Base-by-base conservation (phyloP, 2,329 filamentous ascomycete species). In the Pseudocercospora fijiensis region DNA sequence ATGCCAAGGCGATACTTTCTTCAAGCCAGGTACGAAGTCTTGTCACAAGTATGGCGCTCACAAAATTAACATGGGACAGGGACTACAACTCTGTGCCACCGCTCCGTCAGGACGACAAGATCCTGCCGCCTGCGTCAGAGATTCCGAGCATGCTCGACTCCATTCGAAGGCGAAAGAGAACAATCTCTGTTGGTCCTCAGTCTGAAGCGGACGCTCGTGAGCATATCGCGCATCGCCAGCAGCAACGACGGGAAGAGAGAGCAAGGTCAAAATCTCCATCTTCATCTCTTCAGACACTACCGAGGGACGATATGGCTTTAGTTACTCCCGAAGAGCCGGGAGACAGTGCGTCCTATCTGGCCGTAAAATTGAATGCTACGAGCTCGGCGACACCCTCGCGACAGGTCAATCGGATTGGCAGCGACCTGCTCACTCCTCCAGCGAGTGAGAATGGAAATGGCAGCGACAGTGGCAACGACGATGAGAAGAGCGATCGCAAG, bases 121-220 rank as follows among this genome's bases (percentile, higher is more conserved):
- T 97, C 58, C 88, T 99, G 71, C 95, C 95, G 11, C 88, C 88
- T 10, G 90, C 96, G n/a, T 91, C 90, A 24, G 92, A 97, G 66
- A 86, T 98, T 22, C 91, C 94, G 2, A 85, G 86, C 30, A 87
- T 97, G 74, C 83, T 97, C 24, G 89, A 88, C 65, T 92, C 88
- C 47, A 90, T 98, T 52, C 87, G 92, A 70, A 90, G 92, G 0
- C 85, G 92, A 64, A 89, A 89, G 65, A 86, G 95, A 58, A 90
- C 92, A 30, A 87, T 98, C 33, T 96, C 92, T 5, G 86, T 98
- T 59, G 95, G 95, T 0, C 95, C 95, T 1, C 95, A 98, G 78
- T 97, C 93, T 52, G 93, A 93, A 65, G 95, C 95, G 1, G 95
- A 99, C 78, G 95, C 92, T 24, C 96, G 97, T 78, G 95, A 99